Evolutionary conservation across 352 stramenopile species (phyloP).

Genomic region (Phytophthora ohioensis): DNA sequence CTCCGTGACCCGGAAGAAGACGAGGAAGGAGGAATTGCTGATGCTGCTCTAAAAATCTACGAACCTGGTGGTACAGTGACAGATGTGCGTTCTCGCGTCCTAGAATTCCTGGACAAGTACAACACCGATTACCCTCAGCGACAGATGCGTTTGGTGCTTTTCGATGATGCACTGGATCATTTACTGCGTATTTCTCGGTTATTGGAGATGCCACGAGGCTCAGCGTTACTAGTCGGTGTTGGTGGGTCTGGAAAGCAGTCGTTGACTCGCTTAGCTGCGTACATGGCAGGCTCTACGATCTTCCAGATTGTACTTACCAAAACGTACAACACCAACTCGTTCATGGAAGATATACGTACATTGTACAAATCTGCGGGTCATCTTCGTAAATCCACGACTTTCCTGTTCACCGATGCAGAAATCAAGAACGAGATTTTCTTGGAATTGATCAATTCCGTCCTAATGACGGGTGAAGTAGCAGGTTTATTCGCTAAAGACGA

Average conservation of each 20-base stretch:
- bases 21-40: slow-evolving; percentile 94
- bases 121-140: slow-evolving; percentile 97
- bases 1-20: slow-evolving; percentile 97
- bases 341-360: slow-evolving; percentile 97
- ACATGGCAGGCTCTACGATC: slow-evolving; percentile 96
- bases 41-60: slow-evolving; percentile 97
- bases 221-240: slow-evolving; percentile 96
- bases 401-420: slow-evolving; percentile 98
- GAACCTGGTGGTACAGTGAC: slow-evolving; percentile 95
- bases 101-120: slow-evolving; percentile 97
- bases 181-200: slow-evolving; percentile 96
- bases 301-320: slow-evolving; percentile 99
- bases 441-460: slow-evolving; percentile 98
- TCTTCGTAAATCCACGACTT: slow-evolving; percentile 96
- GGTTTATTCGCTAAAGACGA: slow-evolving; percentile 99
- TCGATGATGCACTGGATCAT: slow-evolving; percentile 98
- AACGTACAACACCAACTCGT: slow-evolving; percentile 97
- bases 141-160: slow-evolving; percentile 98
- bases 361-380: slow-evolving; percentile 98
- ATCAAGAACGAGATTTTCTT: slow-evolving; percentile 99
- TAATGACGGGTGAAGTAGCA: slow-evolving; percentile 99
- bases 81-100: slow-evolving; percentile 92
- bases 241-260: slow-evolving; percentile 98
- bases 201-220: slow-evolving; percentile 97
- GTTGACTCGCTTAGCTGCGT: slow-evolving; percentile 95